Percentiles rank a stretch among this genome's conserved stretches.
These are phyloP conservation scores for Lizonia empirigonia DNA, from an alignment of 2,329 filamentous ascomycete genomes.

Conservation along the genomic window DNA sequence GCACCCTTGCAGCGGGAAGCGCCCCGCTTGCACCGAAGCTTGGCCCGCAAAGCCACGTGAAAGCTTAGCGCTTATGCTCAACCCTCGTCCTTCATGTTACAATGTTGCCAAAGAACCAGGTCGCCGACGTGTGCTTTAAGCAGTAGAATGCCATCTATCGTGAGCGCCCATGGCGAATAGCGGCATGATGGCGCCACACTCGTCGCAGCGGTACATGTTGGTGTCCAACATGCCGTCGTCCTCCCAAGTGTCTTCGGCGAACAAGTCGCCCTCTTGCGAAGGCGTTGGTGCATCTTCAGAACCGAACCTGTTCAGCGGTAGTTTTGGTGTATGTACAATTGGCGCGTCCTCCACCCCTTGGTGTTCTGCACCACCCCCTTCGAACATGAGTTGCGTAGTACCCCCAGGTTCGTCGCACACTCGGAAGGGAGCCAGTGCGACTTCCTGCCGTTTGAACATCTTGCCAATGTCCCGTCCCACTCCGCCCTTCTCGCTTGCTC, in stretches of 20 bases:
- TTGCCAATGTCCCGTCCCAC: slow-evolving; percentile 74
- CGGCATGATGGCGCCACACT: slow-evolving; percentile 62
- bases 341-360: slow-evolving; percentile 24
- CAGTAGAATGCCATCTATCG: slow-evolving; percentile 56
- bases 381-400: no score
- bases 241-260: slow-evolving; percentile 30
- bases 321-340: not conserved
- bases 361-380: not conserved
- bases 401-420: not conserved
- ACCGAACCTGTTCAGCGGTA: slow-evolving; percentile 19
- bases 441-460: slow-evolving; percentile 81
- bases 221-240: slow-evolving; percentile 41
- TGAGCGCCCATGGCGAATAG: slow-evolving; percentile 65
- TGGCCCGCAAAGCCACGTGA: not conserved
- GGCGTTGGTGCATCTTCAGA: slow-evolving; percentile 42
- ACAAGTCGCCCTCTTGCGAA: slow-evolving; percentile 28
- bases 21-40: not conserved
- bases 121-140: slow-evolving; percentile 23
- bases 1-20: slow-evolving; percentile 1
- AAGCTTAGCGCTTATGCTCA: slow-evolving; percentile 3
- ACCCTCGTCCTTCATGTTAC: not conserved
- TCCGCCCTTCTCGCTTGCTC: slow-evolving; percentile 52
- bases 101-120: not conserved
- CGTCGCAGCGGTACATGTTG: slow-evolving; percentile 50
- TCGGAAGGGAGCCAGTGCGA: slow-evolving; percentile 60